phyloP scores from a whole-genome alignment of 139 green algal species.

The Closterium sp. region DNA sequence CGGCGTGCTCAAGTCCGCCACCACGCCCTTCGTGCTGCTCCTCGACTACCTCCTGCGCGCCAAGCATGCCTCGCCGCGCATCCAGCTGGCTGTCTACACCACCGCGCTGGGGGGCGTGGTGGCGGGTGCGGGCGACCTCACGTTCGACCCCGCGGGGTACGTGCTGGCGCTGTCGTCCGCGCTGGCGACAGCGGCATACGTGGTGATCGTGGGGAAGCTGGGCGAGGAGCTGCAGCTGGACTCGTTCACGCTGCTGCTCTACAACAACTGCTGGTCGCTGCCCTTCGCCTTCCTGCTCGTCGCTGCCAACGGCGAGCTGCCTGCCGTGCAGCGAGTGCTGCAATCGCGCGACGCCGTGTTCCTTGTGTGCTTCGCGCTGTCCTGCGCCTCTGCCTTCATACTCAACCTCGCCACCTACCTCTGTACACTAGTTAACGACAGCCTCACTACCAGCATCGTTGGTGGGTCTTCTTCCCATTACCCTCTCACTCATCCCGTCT shows the following conservation, averaged over 20 bases:
- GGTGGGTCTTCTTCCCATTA: not conserved
- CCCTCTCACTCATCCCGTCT: not conserved
- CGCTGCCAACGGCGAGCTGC: conserved; percentile 39
- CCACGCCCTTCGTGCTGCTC: conserved; percentile 56
- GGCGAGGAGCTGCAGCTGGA: no score
- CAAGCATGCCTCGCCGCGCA: conserved; percentile 19
- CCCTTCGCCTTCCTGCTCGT: conserved; percentile 55
- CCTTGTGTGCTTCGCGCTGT: conserved; percentile 42
- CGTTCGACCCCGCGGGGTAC: conserved; percentile 55
- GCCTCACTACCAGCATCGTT: conserved; percentile 60
- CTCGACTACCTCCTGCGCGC: conserved; percentile 53
- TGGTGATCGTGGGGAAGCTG: no score
- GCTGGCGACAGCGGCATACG: no score
- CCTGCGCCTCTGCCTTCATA: no score
- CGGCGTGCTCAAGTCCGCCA: conserved; percentile 56
- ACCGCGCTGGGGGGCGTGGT: conserved; percentile 53
- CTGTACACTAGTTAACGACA: no score
- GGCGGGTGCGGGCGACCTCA: conserved; percentile 54
- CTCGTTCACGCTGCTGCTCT: conserved; percentile 54
- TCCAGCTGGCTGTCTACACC: conserved; percentile 55
- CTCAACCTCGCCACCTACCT: no score
- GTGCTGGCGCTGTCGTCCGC: conserved; percentile 52
- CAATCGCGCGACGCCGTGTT: conserved; percentile 41
- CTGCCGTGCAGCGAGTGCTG: conserved; percentile 12
- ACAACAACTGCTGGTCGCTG: conserved; percentile 59